A percentile compares a stretch with the other conserved stretches of the same genome.
Evolutionary conservation across 805 yeast genomes (phyloP).

Genomic region (Monosporozyma aerobia): DNA sequence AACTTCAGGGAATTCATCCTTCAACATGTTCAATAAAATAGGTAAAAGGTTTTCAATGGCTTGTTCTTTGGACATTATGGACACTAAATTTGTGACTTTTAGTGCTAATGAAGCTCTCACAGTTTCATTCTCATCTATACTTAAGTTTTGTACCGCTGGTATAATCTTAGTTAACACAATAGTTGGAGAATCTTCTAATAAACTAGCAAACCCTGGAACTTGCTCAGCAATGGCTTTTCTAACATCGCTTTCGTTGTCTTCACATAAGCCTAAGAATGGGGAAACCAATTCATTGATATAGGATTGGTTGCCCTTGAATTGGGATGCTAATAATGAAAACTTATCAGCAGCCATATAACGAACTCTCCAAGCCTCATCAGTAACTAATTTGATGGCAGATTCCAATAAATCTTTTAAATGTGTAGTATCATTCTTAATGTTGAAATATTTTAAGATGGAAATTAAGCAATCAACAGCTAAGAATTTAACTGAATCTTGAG

Average conservation of each 20-base stretch:
- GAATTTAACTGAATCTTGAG: constrained; percentile 91
- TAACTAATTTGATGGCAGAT: constrained; percentile 60
- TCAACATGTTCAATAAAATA: constrained; percentile 82
- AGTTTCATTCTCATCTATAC: constrained; percentile 85
- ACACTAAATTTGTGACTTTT: constrained; percentile 78
- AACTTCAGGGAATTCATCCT: constrained; percentile 95
- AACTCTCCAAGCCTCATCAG: constrained; percentile 95
- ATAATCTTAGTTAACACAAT: constrained; percentile 60
- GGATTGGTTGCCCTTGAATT: constrained; percentile 47
- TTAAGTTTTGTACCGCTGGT: constrained; percentile 74
- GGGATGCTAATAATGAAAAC: constrained; percentile 62
- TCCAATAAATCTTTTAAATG: constrained; percentile 56
- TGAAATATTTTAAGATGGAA: constrained; percentile 65
- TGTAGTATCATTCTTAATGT: constrained; percentile 44
- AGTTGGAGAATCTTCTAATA: constrained; percentile 38
- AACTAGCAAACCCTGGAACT: constrained; percentile 61
- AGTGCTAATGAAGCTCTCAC: constrained; percentile 90
- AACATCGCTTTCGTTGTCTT: constrained; percentile 94
- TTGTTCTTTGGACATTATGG: constrained; percentile 72
- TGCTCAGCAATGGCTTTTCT: constrained; percentile 91
- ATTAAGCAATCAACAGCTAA: constrained; percentile 81
- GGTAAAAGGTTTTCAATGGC: constrained; percentile 81
- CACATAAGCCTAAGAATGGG: constrained; percentile 68
- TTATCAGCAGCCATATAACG: constrained; percentile 97
- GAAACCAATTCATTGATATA: constrained; percentile 43